A percentile compares a stretch with the other conserved stretches of the same genome.
phyloP scores from a whole-genome alignment of 345 rosid genomes.

The Ceriops decandra region DNA sequence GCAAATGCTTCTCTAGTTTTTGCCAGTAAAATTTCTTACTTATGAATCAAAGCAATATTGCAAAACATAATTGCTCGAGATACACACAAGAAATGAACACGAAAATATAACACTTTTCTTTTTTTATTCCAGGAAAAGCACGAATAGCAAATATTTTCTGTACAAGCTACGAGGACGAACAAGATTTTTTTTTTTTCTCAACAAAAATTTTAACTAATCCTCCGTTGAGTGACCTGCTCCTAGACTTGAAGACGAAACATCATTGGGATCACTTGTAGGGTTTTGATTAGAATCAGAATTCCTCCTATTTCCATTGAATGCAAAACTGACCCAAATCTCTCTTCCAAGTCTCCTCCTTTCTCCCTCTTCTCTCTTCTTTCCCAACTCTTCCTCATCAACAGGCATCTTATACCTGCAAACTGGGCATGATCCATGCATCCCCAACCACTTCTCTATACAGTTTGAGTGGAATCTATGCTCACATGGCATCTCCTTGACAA shows the following conservation, averaged over 20 bases:
- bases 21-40: too few species aligned
- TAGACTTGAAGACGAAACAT: conserved; percentile 21
- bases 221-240: conserved; percentile 20
- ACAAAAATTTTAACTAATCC: conserved; percentile 12
- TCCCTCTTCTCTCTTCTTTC: conserved; percentile 29
- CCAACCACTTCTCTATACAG: conserved; percentile 76
- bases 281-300: conserved; percentile 30
- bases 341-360: conserved; percentile 32
- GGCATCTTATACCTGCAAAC: conserved; percentile 86
- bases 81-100: background rate
- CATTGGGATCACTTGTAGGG: conserved; percentile 20
- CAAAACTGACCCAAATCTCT: conserved; percentile 62
- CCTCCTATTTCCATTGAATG: conserved; percentile 37
- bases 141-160: background rate
- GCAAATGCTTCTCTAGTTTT: background rate
- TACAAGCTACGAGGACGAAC: conserved; percentile 3
- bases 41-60: too few species aligned
- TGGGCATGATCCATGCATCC: conserved; percentile 82
- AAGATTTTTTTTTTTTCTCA: background rate
- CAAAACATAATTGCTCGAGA: too few species aligned
- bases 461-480: conserved; percentile 69
- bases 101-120: too few species aligned
- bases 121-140: background rate
- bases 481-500: conserved; percentile 78
- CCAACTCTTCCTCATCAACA: conserved; percentile 45